Base-by-base conservation (phyloP, 2,329 filamentous ascomycete species). In the Pseudovirgaria hyperparasitica region DNA sequence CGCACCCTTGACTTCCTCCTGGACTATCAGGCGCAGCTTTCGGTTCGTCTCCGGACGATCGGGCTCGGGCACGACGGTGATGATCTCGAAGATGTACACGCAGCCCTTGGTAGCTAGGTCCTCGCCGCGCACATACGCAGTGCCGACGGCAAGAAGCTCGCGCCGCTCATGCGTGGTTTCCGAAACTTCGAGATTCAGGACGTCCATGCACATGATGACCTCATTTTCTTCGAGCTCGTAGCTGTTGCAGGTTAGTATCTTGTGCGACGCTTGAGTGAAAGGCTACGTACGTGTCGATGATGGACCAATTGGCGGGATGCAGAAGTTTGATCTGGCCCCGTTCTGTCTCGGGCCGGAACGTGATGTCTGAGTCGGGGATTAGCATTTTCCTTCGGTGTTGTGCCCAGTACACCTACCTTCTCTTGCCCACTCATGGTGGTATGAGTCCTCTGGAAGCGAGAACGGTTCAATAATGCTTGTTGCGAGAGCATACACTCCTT, bases 1-100 rank as follows among this genome's bases (percentile, higher is more conserved):
- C 4, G 84, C 84, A 7, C 90, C 90, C 26, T 90, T 81, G 15
- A 96, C 85, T 27, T 92, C 82, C 51, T 98, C 90, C 43, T 80
- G 81, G 5, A 82, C 81, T 10, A 94, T 67, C 4, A 92, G 68
- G 48, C 93, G 92, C 18, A 98, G 63, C 39, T 76, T 82, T 38
- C 75, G 77, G 51, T 85, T 81, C 2, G 82, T 93, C 51, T 94
- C 86, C 0, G 85, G 82, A 6, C 71, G 71, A 11, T 75, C 82
- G 0, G 85, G 85, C 36, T 94, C 77, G 0, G 90, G 87, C 1
- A 94, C 87, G 17, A 98, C 90, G 18, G 77, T 72, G 31, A 92
- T 85, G 16, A 98, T 71, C 45, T 94, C 86, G 45, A 90, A 92
- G 25, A 96, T 81, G 42, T 90, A 85, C 20, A 98, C 71, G 21